Conservation (phyloP, 1,284 basidiomycete species). For the Microbotryum violaceum region DNA sequence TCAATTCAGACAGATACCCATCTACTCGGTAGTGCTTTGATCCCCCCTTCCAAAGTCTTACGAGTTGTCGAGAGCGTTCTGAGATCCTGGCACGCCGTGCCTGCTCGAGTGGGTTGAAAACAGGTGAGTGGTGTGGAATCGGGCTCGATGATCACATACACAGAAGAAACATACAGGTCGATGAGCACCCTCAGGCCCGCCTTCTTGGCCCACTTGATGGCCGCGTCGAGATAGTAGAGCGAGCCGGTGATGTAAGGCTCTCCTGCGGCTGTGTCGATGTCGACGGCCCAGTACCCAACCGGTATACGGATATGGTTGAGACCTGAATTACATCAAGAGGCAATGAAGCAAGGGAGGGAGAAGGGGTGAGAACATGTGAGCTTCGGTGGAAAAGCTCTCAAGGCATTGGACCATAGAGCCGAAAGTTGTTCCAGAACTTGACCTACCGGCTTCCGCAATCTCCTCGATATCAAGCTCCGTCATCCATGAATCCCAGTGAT, state of each 20-base stretch:
- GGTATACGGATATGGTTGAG: conserved; percentile 48
- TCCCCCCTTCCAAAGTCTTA: not conserved
- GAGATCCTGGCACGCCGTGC: conserved; percentile 44
- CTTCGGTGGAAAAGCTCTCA: not conserved
- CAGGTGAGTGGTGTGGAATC: not conserved
- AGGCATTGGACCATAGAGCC: conserved; percentile 37
- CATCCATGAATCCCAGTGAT: conserved; percentile 66
- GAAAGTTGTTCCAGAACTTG: conserved; percentile 54
- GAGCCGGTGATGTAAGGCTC: conserved; percentile 17
- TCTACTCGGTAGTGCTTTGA: not conserved
- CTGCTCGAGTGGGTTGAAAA: conserved; percentile 51
- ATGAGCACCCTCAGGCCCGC: conserved; percentile 53
- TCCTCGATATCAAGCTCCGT: conserved; percentile 60
- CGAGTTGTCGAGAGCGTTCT: conserved; percentile 60
- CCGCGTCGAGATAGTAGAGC: conserved; percentile 54
- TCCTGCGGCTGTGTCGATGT: conserved; percentile 1
- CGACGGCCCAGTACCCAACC: conserved; percentile 49
- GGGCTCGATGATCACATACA: not conserved
- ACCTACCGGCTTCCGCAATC: conserved; percentile 59
- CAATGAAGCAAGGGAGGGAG: conserved; percentile 8
- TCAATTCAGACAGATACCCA: not conserved
- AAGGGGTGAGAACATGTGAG: not conserved
- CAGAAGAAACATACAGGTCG: not conserved
- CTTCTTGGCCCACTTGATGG: conserved; percentile 57
- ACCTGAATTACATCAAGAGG: conserved; percentile 34